These are phyloP conservation scores for Pontederia crassipes DNA, from an alignment of 176 grass and related monocot species.

Conservation along the genomic window DNA sequence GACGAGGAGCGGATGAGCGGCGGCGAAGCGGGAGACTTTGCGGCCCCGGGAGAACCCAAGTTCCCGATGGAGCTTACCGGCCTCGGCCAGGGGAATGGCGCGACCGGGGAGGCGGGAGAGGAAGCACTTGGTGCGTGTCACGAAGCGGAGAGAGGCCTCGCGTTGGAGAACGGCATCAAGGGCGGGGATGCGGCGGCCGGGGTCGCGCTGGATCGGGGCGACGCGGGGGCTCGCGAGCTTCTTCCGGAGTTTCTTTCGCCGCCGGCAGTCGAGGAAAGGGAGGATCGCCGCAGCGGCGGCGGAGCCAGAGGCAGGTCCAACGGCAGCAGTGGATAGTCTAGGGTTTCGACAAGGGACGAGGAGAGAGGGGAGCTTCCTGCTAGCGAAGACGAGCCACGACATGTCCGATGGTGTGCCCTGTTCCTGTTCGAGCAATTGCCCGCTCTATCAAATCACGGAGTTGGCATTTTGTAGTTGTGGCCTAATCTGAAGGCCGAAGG, in stretches of 20 bases:
- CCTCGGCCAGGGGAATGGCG: slow-evolving; percentile 46
- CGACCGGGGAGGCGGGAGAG: slow-evolving; percentile 44
- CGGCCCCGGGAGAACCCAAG: slow-evolving; percentile 63
- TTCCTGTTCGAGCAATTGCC: no score
- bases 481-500: no score
- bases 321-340: background rate
- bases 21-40: slow-evolving; percentile 40
- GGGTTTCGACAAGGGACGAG: background rate
- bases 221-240: slow-evolving; percentile 60
- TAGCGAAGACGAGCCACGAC: slow-evolving; percentile 37
- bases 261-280: slow-evolving; percentile 61
- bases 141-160: slow-evolving; percentile 57
- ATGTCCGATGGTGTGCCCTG: background rate
- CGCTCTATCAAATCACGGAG: no score
- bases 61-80: slow-evolving; percentile 59
- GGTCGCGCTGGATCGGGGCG: slow-evolving; percentile 60
- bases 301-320: slow-evolving; percentile 1
- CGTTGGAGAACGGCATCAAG: slow-evolving; percentile 51
- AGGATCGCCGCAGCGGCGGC: slow-evolving; percentile 29
- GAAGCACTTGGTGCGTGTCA: slow-evolving; percentile 43
- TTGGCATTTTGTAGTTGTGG: no score
- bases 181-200: slow-evolving; percentile 22
- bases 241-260: slow-evolving; percentile 57
- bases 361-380: slow-evolving; percentile 19
- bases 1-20: slow-evolving; percentile 55